Evolutionary conservation across 768 basidiomycete species (phyloP).

Genomic region (Dictyophora rubrovolvata): DNA sequence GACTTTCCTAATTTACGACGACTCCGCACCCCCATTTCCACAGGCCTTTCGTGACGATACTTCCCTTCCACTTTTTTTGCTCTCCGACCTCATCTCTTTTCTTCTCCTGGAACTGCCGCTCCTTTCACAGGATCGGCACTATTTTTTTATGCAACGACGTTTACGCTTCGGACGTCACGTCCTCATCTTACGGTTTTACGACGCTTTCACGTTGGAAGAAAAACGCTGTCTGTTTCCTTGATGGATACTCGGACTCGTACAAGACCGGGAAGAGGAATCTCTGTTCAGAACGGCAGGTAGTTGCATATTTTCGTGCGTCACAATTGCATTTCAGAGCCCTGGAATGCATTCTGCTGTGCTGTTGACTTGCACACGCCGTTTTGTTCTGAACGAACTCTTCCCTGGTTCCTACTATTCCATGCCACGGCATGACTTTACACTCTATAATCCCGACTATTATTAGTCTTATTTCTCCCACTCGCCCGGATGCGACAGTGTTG

Average conservation of each 20-base stretch:
- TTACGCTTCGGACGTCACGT: neutral
- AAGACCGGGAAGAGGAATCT: neutral
- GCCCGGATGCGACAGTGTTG: neutral
- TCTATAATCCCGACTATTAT: neutral
- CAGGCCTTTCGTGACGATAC: neutral
- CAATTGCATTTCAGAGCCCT: too few relatives aligned
- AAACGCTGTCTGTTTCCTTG: neutral
- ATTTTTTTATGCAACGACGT: neutral
- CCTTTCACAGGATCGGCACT: neutral
- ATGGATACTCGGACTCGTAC: neutral
- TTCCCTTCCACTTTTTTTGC: neutral
- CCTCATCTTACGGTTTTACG: neutral
- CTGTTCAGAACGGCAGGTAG: neutral
- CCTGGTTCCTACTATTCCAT: neutral
- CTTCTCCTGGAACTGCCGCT: neutral
- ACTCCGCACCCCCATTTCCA: neutral
- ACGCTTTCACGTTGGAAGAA: neutral
- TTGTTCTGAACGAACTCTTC: neutral
- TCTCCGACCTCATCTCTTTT: neutral
- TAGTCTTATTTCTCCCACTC: neutral
- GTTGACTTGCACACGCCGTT: neutral
- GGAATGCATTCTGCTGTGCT: neutral
- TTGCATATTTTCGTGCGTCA: too few relatives aligned
- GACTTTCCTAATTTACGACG: neutral
- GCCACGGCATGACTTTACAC: neutral